Percentiles rank a stretch among this genome's conserved stretches.
Conservation (phyloP, 164 flowering plant species). For the Piper betle region DNA sequence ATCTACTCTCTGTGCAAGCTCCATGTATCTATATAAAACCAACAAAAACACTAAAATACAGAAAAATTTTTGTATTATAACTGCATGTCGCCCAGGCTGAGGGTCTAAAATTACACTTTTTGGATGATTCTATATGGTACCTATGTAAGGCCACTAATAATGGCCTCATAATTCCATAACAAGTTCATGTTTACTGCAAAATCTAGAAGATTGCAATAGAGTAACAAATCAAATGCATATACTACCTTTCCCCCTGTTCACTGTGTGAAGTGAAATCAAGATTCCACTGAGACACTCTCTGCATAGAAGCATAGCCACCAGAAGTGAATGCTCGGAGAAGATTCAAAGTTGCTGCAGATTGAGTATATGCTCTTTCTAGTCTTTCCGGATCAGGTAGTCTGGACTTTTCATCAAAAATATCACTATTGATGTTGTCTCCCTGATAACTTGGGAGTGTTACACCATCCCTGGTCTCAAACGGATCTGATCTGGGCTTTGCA, state of each 20-base stretch:
- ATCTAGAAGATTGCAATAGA: too few relatives aligned
- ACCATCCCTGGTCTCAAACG: slow-evolving; percentile 34
- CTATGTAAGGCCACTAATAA: too few relatives aligned
- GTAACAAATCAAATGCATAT: neutral
- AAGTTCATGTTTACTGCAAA: too few relatives aligned
- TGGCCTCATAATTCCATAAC: too few relatives aligned
- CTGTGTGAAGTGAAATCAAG: slow-evolving; percentile 31
- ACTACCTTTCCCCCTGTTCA: slow-evolving; percentile 40
- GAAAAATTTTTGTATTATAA: neutral
- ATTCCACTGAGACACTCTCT: slow-evolving; percentile 42
- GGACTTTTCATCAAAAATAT: slow-evolving; percentile 34
- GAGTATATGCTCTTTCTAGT: slow-evolving; percentile 32
- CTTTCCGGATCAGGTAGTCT: slow-evolving; percentile 43
- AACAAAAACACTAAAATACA: neutral
- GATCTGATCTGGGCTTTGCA: slow-evolving; percentile 43
- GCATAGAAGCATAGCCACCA: slow-evolving; percentile 46
- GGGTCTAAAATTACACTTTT: too few relatives aligned
- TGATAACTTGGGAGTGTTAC: slow-evolving; percentile 38
- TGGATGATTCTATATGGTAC: too few relatives aligned
- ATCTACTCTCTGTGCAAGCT: slow-evolving; percentile 49
- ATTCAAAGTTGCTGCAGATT: slow-evolving; percentile 41
- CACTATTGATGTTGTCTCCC: slow-evolving; percentile 37
- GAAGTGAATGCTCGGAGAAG: slow-evolving; percentile 42
- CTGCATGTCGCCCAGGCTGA: neutral
- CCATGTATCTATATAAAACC: slow-evolving; percentile 20